Evolutionary conservation across 805 yeast genomes (phyloP).

Genomic region (Wickerhamomyces silvicola): DNA sequence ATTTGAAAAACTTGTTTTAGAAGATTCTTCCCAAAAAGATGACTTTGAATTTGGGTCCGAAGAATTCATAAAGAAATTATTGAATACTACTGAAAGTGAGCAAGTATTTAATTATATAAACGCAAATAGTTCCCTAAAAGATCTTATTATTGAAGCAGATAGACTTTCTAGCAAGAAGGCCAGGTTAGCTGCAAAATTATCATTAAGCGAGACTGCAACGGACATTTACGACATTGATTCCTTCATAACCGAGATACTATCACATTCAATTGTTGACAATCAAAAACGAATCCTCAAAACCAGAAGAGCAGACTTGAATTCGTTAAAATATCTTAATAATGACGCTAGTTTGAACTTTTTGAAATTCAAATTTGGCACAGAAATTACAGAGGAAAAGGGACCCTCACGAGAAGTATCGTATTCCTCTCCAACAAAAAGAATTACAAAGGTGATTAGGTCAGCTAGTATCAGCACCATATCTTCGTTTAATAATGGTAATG

Average conservation of each 20-base stretch:
- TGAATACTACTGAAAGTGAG: conserved; percentile 22
- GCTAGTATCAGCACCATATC: conserved; percentile 23
- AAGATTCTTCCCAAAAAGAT: conserved; percentile 25
- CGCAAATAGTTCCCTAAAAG: conserved; percentile 16
- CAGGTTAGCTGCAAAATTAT: conserved; percentile 16
- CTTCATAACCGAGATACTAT: conserved; percentile 5
- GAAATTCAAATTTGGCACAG: conserved; percentile 9
- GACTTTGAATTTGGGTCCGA: conserved; percentile 51
- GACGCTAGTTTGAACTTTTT: conserved; percentile 9
- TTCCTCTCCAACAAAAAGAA: conserved; percentile 17
- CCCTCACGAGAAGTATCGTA: not conserved
- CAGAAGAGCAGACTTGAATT: conserved; percentile 1
- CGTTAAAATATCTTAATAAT: conserved; percentile 10
- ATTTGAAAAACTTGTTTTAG: conserved; percentile 25
- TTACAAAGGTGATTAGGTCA: conserved; percentile 21
- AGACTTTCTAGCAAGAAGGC: conserved; percentile 15
- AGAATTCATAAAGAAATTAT: conserved; percentile 44
- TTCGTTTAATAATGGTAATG: conserved; percentile 6
- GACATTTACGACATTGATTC: conserved; percentile 6
- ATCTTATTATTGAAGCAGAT: conserved; percentile 18
- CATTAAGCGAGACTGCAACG: conserved; percentile 14
- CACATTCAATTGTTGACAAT: conserved; percentile 12
- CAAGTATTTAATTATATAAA: conserved; percentile 17
- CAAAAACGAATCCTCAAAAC: conserved; percentile 8
- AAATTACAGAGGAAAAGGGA: not conserved